A percentile compares a stretch with the other conserved stretches of the same genome.
Conservation (phyloP, 2,329 filamentous ascomycete species). For the Trichocomaceae sp. region DNA sequence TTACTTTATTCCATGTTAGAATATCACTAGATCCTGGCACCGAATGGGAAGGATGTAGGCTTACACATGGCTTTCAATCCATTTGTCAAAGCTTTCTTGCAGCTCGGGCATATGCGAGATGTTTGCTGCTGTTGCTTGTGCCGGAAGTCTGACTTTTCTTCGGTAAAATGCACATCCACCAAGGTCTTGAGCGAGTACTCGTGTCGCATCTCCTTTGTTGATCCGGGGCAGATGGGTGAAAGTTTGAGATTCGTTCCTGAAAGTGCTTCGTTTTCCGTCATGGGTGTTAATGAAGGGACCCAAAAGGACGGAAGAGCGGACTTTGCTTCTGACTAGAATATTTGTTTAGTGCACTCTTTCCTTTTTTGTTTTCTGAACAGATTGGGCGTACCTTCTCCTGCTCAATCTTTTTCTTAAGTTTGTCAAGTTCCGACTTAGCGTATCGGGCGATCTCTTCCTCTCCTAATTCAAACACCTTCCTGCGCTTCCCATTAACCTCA, state of each 20-base stretch:
- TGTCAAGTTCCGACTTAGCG: constrained; percentile 61
- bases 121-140: constrained; percentile 22
- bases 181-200: constrained; percentile 71
- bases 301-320: constrained; percentile 78
- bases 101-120: constrained; percentile 68
- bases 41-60: constrained; percentile 15
- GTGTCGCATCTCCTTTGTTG: constrained; percentile 60
- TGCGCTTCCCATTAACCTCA: constrained; percentile 45
- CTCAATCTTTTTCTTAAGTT: constrained; percentile 63
- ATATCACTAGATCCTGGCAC: not conserved
- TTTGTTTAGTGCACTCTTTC: not conserved
- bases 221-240: constrained; percentile 69
- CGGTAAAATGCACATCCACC: constrained; percentile 68
- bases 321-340: constrained; percentile 48
- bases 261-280: constrained; percentile 48
- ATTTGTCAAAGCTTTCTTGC: constrained; percentile 75
- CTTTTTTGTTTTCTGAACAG: not conserved
- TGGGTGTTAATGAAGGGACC: constrained; percentile 77
- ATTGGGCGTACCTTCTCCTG: constrained; percentile 57
- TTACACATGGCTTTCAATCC: constrained; percentile 65
- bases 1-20: constrained; percentile 41
- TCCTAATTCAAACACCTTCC: constrained; percentile 76
- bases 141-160: constrained; percentile 51
- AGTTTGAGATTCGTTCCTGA: constrained; percentile 58
- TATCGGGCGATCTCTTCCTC: constrained; percentile 68